Evolutionary conservation across 306 rosid genomes (phyloP).

Genomic region (Lupinus albus): DNA sequence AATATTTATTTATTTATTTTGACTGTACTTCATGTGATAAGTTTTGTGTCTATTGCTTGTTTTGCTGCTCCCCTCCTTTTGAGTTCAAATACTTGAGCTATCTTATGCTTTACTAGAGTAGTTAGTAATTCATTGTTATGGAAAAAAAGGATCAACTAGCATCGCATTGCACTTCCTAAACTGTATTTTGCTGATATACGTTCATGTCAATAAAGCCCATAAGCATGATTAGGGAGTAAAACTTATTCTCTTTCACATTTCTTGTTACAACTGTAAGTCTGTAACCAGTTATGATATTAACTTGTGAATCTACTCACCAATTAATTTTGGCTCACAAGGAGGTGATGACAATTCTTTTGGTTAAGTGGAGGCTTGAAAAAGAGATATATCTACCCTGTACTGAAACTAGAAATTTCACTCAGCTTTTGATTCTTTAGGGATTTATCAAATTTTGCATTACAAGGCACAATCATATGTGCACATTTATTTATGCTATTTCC

Average conservation of each 20-base stretch:
- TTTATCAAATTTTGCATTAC: neutral
- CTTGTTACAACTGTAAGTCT: neutral
- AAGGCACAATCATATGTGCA: neutral
- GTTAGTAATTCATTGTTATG: neutral
- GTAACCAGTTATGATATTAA: neutral
- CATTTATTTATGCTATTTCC: conserved; percentile 13
- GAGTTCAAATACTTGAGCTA: conserved; percentile 7
- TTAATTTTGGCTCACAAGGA: neutral
- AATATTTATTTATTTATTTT: neutral
- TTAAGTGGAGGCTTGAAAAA: conserved; percentile 10
- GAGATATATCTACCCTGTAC: conserved; percentile 1
- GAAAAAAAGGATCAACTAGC: conserved; percentile 16
- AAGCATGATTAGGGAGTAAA: neutral
- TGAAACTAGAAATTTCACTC: neutral
- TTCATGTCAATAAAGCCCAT: conserved; percentile 1
- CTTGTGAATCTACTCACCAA: conserved; percentile 2
- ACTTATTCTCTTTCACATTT: neutral
- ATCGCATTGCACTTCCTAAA: conserved; percentile 21
- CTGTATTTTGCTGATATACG: conserved; percentile 5
- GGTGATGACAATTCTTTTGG: conserved; percentile 19
- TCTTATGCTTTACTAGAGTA: neutral
- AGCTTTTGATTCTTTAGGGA: conserved; percentile 7
- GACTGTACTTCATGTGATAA: conserved; percentile 7
- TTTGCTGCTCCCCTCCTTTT: conserved; percentile 12
- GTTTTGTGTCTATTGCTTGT: conserved; percentile 16